These are phyloP conservation scores for Ascocoryne sarcoides DNA, from an alignment of 2,329 filamentous ascomycete genomes.

Conservation along the genomic window DNA sequence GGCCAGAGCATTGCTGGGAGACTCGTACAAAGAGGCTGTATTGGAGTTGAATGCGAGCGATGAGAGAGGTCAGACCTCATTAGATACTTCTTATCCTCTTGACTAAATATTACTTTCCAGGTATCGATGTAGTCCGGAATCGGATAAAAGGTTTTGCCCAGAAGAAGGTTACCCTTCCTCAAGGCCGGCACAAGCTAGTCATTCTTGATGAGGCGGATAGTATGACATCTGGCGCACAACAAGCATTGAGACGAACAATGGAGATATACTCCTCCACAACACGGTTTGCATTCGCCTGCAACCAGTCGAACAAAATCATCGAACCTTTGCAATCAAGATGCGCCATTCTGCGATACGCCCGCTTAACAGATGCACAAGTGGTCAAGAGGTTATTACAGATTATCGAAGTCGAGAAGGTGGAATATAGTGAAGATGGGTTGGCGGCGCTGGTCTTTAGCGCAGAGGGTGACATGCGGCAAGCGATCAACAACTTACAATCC, in stretches of 20 bases:
- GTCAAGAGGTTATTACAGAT: slow-evolving; percentile 88
- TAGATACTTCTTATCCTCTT: not conserved
- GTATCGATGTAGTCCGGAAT: slow-evolving; percentile 95
- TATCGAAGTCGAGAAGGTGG: slow-evolving; percentile 81
- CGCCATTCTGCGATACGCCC: slow-evolving; percentile 87
- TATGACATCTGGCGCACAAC: slow-evolving; percentile 95
- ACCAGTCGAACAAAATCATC: slow-evolving; percentile 98
- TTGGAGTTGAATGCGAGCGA: slow-evolving; percentile 94
- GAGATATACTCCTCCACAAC: slow-evolving; percentile 97
- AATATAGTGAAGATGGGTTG: slow-evolving; percentile 86
- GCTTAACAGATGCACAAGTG: slow-evolving; percentile 85
- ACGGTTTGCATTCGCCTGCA: slow-evolving; percentile 95
- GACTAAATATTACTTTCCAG: slow-evolving; percentile 32
- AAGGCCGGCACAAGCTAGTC: slow-evolving; percentile 88
- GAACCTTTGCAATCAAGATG: slow-evolving; percentile 96
- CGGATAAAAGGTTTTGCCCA: slow-evolving; percentile 97
- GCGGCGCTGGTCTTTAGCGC: slow-evolving; percentile 96
- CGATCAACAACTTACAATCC: slow-evolving; percentile 96
- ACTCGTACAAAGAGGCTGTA: slow-evolving; percentile 95
- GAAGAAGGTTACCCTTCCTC: slow-evolving; percentile 92
- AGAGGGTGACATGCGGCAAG: slow-evolving; percentile 97
- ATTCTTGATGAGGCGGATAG: slow-evolving; percentile 97
- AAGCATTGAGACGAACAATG: slow-evolving; percentile 92
- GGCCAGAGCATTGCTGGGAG: slow-evolving; percentile 81
- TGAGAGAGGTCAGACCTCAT: slow-evolving; percentile 57